Base-by-base conservation (phyloP, 805 yeast species). In the Yamadazyma sp. region DNA sequence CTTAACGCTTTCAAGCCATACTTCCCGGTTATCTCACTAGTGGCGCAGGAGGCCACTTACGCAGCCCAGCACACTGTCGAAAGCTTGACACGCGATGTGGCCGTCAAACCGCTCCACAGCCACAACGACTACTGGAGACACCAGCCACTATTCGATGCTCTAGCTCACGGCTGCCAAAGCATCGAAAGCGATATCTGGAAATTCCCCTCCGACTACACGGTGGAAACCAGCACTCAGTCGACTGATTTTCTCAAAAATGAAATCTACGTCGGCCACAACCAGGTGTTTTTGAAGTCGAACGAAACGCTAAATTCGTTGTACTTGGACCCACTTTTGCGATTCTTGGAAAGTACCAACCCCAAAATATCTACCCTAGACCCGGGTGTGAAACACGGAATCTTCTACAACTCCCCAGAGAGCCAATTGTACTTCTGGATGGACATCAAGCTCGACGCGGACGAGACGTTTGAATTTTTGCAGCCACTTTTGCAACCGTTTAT, bases 61-160 rank as follows among this genome's bases (percentile, higher is more conserved):
- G n/a, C 30, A 11, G 4, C 15, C 24, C 23, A n/a, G n/a, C n/a
- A 10, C 21, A 43, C 57, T 1, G 40, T 52, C 7, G 67, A 66
- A 42, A 39, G 49, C 12, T 45, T 61, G 24, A 65, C 62, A 9
- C 45, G 65, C 35, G 68, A 69, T 28, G 66, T 70, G 2, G 54
- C 62, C 28, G 56, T 64, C 37, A 70, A 67, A 39, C 66, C 67
- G 5, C 62, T 80, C 16, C 88, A 82, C 52, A 78, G 85, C 1
- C 88, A 82, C 52, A 82, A 82, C 50, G 87, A 82, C 53, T 82
- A 82, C 55, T 78, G 84, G 82, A 60, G 87, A 49, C 42, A 52
- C 3, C 49, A 61, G 4, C 87, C 87, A 1, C 60, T 82, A 3
- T 67, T 75, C 35, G 82, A 80, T 42, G 87, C 86, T 0, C 53